phyloP scores from a whole-genome alignment of 1,284 basidiomycete genomes.

The Marasmius tenuissimus region DNA sequence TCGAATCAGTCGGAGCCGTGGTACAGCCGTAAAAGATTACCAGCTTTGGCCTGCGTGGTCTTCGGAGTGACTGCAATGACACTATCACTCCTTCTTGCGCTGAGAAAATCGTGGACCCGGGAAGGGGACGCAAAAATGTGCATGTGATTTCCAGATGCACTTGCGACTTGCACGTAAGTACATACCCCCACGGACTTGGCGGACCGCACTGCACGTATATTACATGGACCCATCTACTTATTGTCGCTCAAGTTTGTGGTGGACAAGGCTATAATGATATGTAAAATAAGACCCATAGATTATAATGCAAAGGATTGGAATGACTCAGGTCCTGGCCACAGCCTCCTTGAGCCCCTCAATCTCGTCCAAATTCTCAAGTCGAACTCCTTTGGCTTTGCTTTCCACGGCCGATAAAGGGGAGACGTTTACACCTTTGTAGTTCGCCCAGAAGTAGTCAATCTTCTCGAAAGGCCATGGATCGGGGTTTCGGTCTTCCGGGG shows the following conservation, averaged over 20 bases:
- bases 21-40: constrained; percentile 70
- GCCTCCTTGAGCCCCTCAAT: constrained; percentile 64
- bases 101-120: constrained; percentile 74
- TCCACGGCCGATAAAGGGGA: constrained; percentile 80
- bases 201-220: not conserved
- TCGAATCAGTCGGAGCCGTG: constrained; percentile 57
- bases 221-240: not conserved
- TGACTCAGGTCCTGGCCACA: constrained; percentile 22
- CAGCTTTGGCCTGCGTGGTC: constrained; percentile 68
- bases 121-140: constrained; percentile 72
- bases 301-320: constrained; percentile 14
- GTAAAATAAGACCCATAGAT: constrained; percentile 9
- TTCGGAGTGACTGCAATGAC: constrained; percentile 84
- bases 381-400: constrained; percentile 71
- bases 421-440: constrained; percentile 73
- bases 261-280: not conserved
- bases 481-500: constrained; percentile 49
- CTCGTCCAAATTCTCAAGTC: constrained; percentile 58
- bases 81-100: constrained; percentile 73
- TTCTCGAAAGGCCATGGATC: constrained; percentile 43
- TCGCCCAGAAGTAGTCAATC: constrained; percentile 76
- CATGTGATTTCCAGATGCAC: constrained; percentile 33
- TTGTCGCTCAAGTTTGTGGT: not conserved
- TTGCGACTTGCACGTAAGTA: constrained; percentile 8
- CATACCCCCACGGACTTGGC: not conserved